Evolutionary conservation across 805 yeast species (phyloP).

Genomic region (Candida maltosa): DNA sequence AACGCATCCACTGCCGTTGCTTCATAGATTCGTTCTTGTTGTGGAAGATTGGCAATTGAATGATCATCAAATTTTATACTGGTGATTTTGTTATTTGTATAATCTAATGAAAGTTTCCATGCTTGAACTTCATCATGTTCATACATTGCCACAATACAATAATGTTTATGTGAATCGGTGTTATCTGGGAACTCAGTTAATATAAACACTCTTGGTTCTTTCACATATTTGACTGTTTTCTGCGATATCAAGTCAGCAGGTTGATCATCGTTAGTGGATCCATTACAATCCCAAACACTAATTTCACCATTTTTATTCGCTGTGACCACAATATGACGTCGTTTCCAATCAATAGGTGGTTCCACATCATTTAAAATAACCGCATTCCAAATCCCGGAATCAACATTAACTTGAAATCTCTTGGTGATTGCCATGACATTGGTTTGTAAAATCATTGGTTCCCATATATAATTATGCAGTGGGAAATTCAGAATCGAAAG

Average conservation of each 20-base stretch:
- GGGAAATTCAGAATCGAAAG: conserved; percentile 38
- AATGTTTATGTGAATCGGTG: conserved; percentile 4
- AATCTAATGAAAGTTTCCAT: conserved; percentile 35
- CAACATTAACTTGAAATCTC: conserved; percentile 26
- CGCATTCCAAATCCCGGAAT: conserved; percentile 27
- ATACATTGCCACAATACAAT: conserved; percentile 52
- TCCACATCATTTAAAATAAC: conserved; percentile 32
- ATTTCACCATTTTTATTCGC: conserved; percentile 35
- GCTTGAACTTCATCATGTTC: conserved; percentile 31
- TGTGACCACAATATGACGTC: conserved; percentile 31
- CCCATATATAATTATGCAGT: conserved; percentile 40
- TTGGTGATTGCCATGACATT: conserved; percentile 29
- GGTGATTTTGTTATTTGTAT: conserved; percentile 8
- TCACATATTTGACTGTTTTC: conserved; percentile 1
- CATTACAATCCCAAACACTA: conserved; percentile 61
- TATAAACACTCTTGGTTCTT: conserved; percentile 22
- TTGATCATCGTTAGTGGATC: conserved; percentile 24
- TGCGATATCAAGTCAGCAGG: conserved; percentile 23
- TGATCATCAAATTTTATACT: conserved; percentile 20
- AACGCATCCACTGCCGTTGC: conserved; percentile 45
- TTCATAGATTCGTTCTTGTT: conserved; percentile 33
- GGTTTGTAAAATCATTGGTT: conserved; percentile 26
- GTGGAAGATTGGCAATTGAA: conserved; percentile 38
- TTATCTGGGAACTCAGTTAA: conserved; percentile 12
- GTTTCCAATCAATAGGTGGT: conserved; percentile 9